These are phyloP conservation scores for Akanthomyces dipterigenus DNA, from an alignment of 2,329 filamentous ascomycete genomes.

Conservation along the genomic window DNA sequence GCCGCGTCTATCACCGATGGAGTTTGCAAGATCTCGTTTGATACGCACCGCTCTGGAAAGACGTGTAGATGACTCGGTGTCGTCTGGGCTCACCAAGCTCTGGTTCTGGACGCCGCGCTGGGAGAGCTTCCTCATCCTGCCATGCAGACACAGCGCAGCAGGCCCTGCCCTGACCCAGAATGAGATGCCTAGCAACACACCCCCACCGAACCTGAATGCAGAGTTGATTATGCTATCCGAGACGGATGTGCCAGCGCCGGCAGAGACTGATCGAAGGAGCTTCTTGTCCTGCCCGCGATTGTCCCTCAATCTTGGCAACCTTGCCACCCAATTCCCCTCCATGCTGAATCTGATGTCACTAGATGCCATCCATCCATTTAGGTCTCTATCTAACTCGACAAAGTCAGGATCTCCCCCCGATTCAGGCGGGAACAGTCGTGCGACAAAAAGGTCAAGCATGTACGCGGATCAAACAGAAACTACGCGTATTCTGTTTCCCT, in stretches of 20 bases:
- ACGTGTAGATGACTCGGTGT: conserved; percentile 20
- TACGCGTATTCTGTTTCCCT: no score
- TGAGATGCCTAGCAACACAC: no score
- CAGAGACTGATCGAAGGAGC: background rate
- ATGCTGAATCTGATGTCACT: conserved; percentile 18
- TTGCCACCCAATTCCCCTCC: conserved; percentile 20
- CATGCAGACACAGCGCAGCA: conserved; percentile 20
- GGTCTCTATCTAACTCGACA: background rate
- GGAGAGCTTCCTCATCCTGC: conserved; percentile 32
- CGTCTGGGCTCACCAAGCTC: conserved; percentile 23
- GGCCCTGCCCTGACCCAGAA: background rate
- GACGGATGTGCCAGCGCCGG: background rate
- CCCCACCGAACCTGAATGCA: background rate
- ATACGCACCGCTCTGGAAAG: conserved; percentile 26
- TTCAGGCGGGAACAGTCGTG: background rate
- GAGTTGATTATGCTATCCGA: background rate
- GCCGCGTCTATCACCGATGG: conserved; percentile 33
- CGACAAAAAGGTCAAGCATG: background rate
- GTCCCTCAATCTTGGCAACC: conserved; percentile 25
- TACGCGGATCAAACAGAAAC: background rate
- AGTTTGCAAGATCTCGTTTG: conserved; percentile 30
- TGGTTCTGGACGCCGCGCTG: conserved; percentile 29
- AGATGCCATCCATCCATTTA: background rate
- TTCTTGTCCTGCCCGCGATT: conserved; percentile 21
- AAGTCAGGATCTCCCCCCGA: background rate